Base-by-base conservation (phyloP, 257 asterid species). In the Verbena officinalis region DNA sequence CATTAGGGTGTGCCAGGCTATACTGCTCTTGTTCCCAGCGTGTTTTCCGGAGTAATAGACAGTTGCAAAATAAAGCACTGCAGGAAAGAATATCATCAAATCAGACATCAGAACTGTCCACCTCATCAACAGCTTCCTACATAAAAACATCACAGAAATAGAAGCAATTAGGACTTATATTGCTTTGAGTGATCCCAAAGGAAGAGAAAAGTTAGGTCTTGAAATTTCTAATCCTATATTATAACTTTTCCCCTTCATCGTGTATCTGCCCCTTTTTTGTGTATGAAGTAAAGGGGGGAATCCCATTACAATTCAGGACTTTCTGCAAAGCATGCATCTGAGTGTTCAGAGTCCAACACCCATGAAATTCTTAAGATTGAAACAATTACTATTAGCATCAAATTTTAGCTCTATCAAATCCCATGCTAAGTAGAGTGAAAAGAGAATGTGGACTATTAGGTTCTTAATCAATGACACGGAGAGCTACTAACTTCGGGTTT, bases 61-160 rank as follows among this genome's bases (percentile, higher is more conserved):
- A 8, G 52, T 48, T 16, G 82, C 34, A 64, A 90, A 90, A 71
- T 80, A 86, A 57, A 88, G 80, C 77, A 86, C 96, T 65, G 97
- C 88, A 61, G 99, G 99, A 84, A 90, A 94, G 84, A 90, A 94
- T 77, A 90, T 79, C 80, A 90, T 75, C 70, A 80, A 75, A 83
- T 94, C 95, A 66, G 99, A 94, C 60, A 81, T 84, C 79, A 90
- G 68, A 73, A 90, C 97, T 34, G 96, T 94, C 97, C 99, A 88
- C 78, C 99, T 85, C 99, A 94, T 94, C 90, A 94, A 88, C 86
- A 93, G 84, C 85, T 90, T 93, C 89, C 99, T 94, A 86, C 95
- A 84, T 48, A 68, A 55, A 67, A 70, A 61, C 39, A 79, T 60
- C 73, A 78, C 24, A 30, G 58, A 52, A 72, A 59, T 48, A 62